Base-by-base conservation (phyloP, 805 yeast genomes). In the Wickerhamiella cacticola region DNA sequence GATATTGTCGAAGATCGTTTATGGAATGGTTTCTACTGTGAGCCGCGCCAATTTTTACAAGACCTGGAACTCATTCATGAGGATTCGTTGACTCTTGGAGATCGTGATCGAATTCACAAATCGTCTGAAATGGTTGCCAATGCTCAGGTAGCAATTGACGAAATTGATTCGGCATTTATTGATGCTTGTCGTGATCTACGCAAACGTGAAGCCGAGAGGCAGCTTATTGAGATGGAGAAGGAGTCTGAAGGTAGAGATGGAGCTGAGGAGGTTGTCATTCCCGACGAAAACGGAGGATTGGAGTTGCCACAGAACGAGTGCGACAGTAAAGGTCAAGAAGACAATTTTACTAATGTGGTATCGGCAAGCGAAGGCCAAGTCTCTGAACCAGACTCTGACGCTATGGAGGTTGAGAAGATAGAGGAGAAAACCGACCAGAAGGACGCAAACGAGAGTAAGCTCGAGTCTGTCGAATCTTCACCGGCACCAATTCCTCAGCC, bases 71-170 rank as follows among this genome's bases (percentile, higher is more conserved):
- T 82, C 76, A 89, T 92, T 33, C 79, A 83, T 39, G 71, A 71
- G 28, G 99, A 92, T 66, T 74, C 94, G 0, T 70, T 73, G 28
- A 76, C 79, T 0, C 65, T 73, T 2, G 85, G 84, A 0, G 97
- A 89, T 55, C 72, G 97, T 39, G 98, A 92, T 50, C 71, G 95
- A 47, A 68, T 81, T 4, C 70, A 74, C 35, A 74, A 74, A 55
- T 95, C 97, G 0, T 82, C 89, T 48, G 98, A 92, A 62, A 88
- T 92, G 97, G 76, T 75, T 60, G 94, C 96, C 10, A 88, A 92
- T 65, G 95, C 95, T 0, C 95, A 87, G 63, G 94, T 92, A 60
- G 94, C 94, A 5, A 74, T 92, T 46, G 98, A 92, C 56, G 99
- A 92, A 53, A 78, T 88, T 55, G 74, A 70, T 44, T 80, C 89